Conservation (phyloP, 2,329 filamentous ascomycete genomes). For the Hypoxylon sp. region DNA sequence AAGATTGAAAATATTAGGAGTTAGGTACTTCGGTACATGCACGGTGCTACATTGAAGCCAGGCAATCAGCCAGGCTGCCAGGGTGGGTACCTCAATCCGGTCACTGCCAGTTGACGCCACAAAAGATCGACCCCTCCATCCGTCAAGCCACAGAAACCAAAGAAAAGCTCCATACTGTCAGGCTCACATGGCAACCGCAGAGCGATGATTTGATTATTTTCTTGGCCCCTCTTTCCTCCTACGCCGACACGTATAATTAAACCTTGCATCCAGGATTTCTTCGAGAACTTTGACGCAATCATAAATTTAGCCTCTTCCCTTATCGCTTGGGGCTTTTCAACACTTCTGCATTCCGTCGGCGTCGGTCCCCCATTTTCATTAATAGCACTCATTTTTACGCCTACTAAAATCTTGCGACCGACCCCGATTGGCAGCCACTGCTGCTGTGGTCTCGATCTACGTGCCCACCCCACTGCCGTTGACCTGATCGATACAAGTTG, state of each 20-base stretch:
- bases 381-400: slow-evolving; percentile 11
- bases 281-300: slow-evolving; percentile 4
- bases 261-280: slow-evolving; percentile 19
- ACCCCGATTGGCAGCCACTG: slow-evolving; percentile 41
- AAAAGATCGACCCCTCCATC: slow-evolving; percentile 32
- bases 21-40: slow-evolving; percentile 15
- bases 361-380: slow-evolving; percentile 20
- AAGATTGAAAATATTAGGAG: slow-evolving; percentile 19
- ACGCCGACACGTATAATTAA: slow-evolving; percentile 34
- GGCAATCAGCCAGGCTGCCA: too few species aligned
- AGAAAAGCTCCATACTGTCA: slow-evolving; percentile 35
- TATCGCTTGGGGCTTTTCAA: slow-evolving; percentile 6
- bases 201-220: slow-evolving; percentile 44
- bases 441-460: slow-evolving; percentile 40
- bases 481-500: slow-evolving; percentile 46
- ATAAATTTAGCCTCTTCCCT: not conserved
- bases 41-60: not conserved
- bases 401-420: slow-evolving; percentile 30
- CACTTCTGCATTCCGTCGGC: slow-evolving; percentile 26
- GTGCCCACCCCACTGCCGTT: slow-evolving; percentile 50
- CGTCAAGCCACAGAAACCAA: slow-evolving; percentile 27
- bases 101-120: slow-evolving; percentile 18
- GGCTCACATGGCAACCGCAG: slow-evolving; percentile 44
- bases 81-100: too few species aligned
- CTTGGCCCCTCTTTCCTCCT: slow-evolving; percentile 49